Percentiles rank a stretch among this genome's conserved stretches.
phyloP scores from a whole-genome alignment of 768 basidiomycete genomes.

The Tylopilus sp. region DNA sequence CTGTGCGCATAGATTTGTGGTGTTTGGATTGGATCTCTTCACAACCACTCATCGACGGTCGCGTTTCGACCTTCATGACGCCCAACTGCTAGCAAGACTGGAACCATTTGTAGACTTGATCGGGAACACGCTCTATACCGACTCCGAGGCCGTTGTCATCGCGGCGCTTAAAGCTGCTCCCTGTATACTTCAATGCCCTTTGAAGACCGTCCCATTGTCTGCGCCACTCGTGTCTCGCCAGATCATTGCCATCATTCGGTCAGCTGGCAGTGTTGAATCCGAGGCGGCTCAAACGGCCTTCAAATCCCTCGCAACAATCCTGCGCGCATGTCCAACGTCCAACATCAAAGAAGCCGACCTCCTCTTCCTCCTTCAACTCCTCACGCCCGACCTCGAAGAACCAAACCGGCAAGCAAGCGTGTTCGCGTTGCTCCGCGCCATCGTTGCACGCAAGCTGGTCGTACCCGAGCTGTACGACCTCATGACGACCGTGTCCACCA shows the following conservation, averaged over 20 bases:
- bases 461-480: constrained; percentile 96
- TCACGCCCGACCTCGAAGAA: constrained; percentile 90
- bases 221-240: constrained; percentile 82
- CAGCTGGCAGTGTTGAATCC: constrained; percentile 82
- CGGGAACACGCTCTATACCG: constrained; percentile 90
- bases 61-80: constrained; percentile 80
- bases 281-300: constrained; percentile 88
- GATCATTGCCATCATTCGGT: constrained; percentile 77
- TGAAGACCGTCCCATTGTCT: constrained; percentile 69
- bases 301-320: constrained; percentile 77
- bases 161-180: constrained; percentile 79
- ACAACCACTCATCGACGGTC: constrained; percentile 82
- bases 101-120: constrained; percentile 84
- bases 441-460: constrained; percentile 87
- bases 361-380: constrained; percentile 78
- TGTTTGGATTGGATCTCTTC: constrained; percentile 90
- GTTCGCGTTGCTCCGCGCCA: constrained; percentile 86
- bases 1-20: constrained; percentile 60
- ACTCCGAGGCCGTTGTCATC: constrained; percentile 66
- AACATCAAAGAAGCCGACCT: constrained; percentile 89
- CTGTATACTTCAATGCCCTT: constrained; percentile 78
- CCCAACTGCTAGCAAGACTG: constrained; percentile 71
- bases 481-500: constrained; percentile 89
- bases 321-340: constrained; percentile 84
- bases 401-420: constrained; percentile 78